Evolutionary conservation across 805 yeast genomes (phyloP).

Genomic region (Candida namnaoensis): DNA sequence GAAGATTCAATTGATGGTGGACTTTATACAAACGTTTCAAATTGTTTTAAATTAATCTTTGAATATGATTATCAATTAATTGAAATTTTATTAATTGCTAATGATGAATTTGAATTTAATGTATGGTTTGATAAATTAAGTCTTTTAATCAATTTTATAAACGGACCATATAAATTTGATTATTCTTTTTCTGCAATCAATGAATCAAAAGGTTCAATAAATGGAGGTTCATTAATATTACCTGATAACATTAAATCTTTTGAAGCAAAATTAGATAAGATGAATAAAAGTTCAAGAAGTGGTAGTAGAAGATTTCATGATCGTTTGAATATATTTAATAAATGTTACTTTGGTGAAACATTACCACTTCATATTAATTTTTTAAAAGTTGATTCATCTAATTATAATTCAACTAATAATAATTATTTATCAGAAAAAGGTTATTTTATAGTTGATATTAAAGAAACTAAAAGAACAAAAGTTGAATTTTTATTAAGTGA

Average conservation of each 20-base stretch:
- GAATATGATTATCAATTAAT: slow-evolving; percentile 31
- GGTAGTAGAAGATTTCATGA: slow-evolving; percentile 1
- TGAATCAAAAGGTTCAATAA: slow-evolving; percentile 7
- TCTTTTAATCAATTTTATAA: slow-evolving; percentile 19
- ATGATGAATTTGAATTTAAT: slow-evolving; percentile 22
- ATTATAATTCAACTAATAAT: background rate
- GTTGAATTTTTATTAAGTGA: slow-evolving; percentile 20
- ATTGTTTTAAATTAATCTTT: slow-evolving; percentile 34
- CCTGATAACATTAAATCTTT: slow-evolving; percentile 11
- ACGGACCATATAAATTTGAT: slow-evolving; percentile 25
- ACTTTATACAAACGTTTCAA: slow-evolving; percentile 21
- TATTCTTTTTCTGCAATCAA: slow-evolving; percentile 14
- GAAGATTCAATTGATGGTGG: slow-evolving; percentile 18
- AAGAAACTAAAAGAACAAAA: slow-evolving; percentile 12
- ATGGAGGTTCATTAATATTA: slow-evolving; percentile 10
- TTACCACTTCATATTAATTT: slow-evolving; percentile 13
- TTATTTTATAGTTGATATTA: slow-evolving; percentile 5
- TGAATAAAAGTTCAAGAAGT: background rate
- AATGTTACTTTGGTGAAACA: slow-evolving; percentile 17
- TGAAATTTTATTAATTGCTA: slow-evolving; percentile 34
- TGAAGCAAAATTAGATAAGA: slow-evolving; percentile 16
- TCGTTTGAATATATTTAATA: slow-evolving; percentile 5
- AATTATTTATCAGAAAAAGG: slow-evolving; percentile 1
- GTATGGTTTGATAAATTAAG: slow-evolving; percentile 32
- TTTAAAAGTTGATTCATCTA: slow-evolving; percentile 1